Percentiles rank a stretch among this genome's conserved stretches.
Conservation (phyloP, 2,329 filamentous ascomycete species). For the Diaporthe ilicicola region DNA sequence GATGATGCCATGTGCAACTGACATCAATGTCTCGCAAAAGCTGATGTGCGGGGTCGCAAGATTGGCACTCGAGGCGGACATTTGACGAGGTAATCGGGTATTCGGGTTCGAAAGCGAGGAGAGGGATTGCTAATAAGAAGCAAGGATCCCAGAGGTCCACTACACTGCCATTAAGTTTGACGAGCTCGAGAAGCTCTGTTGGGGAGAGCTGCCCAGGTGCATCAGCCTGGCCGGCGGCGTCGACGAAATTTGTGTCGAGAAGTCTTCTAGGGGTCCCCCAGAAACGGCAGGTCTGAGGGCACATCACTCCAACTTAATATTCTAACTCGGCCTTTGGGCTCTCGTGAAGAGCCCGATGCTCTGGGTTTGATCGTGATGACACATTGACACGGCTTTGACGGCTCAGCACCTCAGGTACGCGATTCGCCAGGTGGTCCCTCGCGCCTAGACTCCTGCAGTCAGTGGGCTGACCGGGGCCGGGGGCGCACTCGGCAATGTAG, state of each 20-base stretch:
- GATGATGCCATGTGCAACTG: too few relatives aligned
- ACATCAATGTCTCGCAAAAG: not conserved
- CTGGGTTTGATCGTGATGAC: not conserved
- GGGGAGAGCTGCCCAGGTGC: not conserved
- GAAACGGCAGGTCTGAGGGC: constrained; percentile 10
- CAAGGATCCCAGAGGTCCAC: not conserved
- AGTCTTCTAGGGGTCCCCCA: not conserved
- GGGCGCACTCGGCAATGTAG: not conserved
- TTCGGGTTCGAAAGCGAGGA: constrained; percentile 3
- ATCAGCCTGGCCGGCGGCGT: not conserved
- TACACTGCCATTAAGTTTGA: not conserved
- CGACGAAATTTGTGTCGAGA: not conserved
- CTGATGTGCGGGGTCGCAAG: not conserved
- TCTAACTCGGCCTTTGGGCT: not conserved
- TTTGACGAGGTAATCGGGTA: not conserved
- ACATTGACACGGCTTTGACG: not conserved
- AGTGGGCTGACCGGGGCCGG: constrained; percentile 8
- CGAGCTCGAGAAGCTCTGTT: not conserved
- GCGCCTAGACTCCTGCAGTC: not conserved
- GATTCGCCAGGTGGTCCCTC: constrained; percentile 1
- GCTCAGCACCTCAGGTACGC: not conserved
- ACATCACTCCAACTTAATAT: constrained; percentile 13
- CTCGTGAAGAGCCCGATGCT: not conserved
- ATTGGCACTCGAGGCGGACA: constrained; percentile 11
- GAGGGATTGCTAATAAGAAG: not conserved